Evolutionary conservation across 768 basidiomycete species (phyloP).

Genomic region (Pleurotus ostreatus): DNA sequence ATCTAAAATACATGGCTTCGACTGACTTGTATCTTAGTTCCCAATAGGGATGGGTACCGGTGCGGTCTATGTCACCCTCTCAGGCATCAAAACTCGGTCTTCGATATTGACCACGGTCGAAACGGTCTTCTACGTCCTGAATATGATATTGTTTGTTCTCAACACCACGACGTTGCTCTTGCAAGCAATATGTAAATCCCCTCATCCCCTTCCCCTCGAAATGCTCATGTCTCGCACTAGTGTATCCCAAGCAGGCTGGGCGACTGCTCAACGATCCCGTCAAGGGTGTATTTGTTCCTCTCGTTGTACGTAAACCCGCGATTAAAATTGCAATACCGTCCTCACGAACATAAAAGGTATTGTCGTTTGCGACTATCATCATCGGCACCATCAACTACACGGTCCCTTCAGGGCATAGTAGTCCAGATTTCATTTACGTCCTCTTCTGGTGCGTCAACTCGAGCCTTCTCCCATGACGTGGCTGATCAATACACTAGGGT

Average conservation of each 20-base stretch:
- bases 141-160: conserved; percentile 38
- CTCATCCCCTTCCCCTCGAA: not conserved
- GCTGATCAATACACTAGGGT: conserved; percentile 25
- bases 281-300: conserved; percentile 39
- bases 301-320: conserved; percentile 16
- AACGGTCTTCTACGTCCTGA: conserved; percentile 43
- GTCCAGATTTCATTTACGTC: conserved; percentile 30
- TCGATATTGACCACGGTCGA: conserved; percentile 29
- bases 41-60: conserved; percentile 48
- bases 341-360: conserved; percentile 23
- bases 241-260: conserved; percentile 39
- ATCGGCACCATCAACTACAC: conserved; percentile 45
- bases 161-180: conserved; percentile 37
- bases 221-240: conserved; percentile 17
- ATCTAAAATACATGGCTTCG: not conserved
- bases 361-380: conserved; percentile 47
- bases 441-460: conserved; percentile 36
- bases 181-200: conserved; percentile 35
- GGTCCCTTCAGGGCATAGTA: conserved; percentile 31
- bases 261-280: conserved; percentile 40
- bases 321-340: not conserved
- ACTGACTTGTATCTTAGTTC: conserved; percentile 26
- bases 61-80: conserved; percentile 45
- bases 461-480: not conserved
- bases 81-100: conserved; percentile 32